Evolutionary conservation across 176 grass and related monocot species (phyloP).

Genomic region (Ampelocalamus luodianensis): DNA sequence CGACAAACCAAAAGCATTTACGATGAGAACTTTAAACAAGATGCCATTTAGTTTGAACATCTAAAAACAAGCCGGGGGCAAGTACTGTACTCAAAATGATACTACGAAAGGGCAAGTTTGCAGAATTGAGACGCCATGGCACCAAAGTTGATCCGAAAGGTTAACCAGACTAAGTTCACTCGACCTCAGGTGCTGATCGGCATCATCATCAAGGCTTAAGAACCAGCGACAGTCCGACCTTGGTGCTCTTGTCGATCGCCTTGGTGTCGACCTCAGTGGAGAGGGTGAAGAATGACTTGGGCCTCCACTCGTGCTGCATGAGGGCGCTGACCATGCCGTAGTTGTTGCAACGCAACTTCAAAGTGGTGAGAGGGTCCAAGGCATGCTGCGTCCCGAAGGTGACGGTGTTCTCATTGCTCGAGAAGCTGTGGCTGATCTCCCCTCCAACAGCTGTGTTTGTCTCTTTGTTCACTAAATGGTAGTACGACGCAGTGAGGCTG

Average conservation of each 20-base stretch:
- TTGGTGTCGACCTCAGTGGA: conserved; percentile 62
- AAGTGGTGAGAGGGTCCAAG: conserved; percentile 55
- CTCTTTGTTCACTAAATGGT: conserved; percentile 45
- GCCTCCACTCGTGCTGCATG: conserved; percentile 68
- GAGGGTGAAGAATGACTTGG: conserved; percentile 63
- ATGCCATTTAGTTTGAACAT: neutral
- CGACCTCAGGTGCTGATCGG: neutral
- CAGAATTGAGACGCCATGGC: conserved; percentile 11
- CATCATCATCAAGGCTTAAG: conserved; percentile 58
- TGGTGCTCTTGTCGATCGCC: conserved; percentile 47
- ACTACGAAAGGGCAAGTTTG: neutral
- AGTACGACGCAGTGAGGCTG: conserved; percentile 52
- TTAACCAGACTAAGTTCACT: conserved; percentile 37
- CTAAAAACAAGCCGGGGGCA: conserved; percentile 13
- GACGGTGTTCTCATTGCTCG: conserved; percentile 52
- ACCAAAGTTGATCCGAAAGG: neutral
- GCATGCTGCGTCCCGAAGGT: conserved; percentile 56
- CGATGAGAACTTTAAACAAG: neutral
- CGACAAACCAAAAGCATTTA: neutral
- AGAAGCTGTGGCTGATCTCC: conserved; percentile 61
- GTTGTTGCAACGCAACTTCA: conserved; percentile 69
- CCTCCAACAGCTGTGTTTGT: conserved; percentile 51
- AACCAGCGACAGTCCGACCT: conserved; percentile 65
- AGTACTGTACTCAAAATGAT: neutral
- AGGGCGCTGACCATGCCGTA: conserved; percentile 61